Evolutionary conservation across 306 rosid species (phyloP).

Genomic region (Cicer arietinum): DNA sequence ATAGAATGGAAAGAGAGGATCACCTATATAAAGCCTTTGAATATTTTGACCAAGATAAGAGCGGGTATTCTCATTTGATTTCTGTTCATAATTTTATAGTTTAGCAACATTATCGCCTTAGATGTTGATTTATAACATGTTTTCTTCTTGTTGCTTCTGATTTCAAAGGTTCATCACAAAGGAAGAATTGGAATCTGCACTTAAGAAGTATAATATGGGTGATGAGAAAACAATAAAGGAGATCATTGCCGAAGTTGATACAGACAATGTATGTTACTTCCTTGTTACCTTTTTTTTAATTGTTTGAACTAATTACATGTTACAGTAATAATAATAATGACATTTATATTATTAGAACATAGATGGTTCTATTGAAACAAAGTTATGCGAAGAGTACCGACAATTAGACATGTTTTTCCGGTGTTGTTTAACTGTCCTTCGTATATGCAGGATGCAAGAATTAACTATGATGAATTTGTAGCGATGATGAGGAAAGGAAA

Average conservation of each 20-base stretch:
- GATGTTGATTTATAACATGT: conserved; percentile 18
- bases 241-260: conserved; percentile 94
- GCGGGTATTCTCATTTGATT: conserved; percentile 69
- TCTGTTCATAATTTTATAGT: not conserved
- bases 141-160: conserved; percentile 33
- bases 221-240: conserved; percentile 92
- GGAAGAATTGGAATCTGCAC: conserved; percentile 91
- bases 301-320: not conserved
- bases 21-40: conserved; percentile 90
- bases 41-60: conserved; percentile 86
- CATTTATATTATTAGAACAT: too few species aligned
- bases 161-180: conserved; percentile 72
- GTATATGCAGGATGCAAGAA: conserved; percentile 77
- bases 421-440: not conserved
- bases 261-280: conserved; percentile 67
- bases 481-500: conserved; percentile 98
- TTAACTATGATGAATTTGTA: conserved; percentile 87
- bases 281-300: conserved; percentile 1
- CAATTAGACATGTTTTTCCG: not conserved
- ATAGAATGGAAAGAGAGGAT: conserved; percentile 94
- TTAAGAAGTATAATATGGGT: conserved; percentile 90
- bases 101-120: not conserved
- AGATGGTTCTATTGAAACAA: not conserved
- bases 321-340: not conserved
- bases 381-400: not conserved